A percentile compares a stretch with the other conserved stretches of the same genome.
These are phyloP conservation scores for Houttuynia cordata DNA, from an alignment of 164 flowering plant species.

Conservation along the genomic window DNA sequence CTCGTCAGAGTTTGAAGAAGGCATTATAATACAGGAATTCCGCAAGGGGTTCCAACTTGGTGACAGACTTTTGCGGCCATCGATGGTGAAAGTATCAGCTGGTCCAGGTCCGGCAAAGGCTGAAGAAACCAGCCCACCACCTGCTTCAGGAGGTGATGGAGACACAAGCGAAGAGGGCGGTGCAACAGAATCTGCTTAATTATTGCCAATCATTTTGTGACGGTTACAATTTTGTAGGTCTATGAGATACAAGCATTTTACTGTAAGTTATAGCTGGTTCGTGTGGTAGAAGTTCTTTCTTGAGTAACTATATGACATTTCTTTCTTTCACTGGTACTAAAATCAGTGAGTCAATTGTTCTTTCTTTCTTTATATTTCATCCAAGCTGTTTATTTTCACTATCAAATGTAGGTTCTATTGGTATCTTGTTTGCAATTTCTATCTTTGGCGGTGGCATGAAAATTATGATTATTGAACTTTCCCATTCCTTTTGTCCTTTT, in stretches of 20 bases:
- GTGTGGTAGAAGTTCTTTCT: not conserved
- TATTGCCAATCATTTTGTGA: not conserved
- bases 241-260: not conserved
- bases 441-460: no score
- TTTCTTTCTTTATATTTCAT: no score
- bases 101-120: conserved; percentile 79
- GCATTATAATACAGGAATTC: conserved; percentile 52
- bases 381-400: no score
- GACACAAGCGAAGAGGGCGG: conserved; percentile 18
- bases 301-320: no score
- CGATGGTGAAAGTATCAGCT: conserved; percentile 94
- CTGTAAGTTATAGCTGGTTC: not conserved
- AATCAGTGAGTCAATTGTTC: no score
- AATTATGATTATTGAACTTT: no score
- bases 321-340: no score
- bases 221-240: conserved; percentile 17
- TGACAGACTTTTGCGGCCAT: conserved; percentile 71
- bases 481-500: no score
- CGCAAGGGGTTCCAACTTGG: conserved; percentile 84
- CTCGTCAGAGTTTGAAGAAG: conserved; percentile 63
- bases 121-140: conserved; percentile 17
- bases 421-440: no score
- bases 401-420: no score
- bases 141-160: conserved; percentile 4
- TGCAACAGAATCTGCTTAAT: not conserved